Conservation (phyloP, 768 basidiomycete genomes). For the Mycena indigotica region DNA sequence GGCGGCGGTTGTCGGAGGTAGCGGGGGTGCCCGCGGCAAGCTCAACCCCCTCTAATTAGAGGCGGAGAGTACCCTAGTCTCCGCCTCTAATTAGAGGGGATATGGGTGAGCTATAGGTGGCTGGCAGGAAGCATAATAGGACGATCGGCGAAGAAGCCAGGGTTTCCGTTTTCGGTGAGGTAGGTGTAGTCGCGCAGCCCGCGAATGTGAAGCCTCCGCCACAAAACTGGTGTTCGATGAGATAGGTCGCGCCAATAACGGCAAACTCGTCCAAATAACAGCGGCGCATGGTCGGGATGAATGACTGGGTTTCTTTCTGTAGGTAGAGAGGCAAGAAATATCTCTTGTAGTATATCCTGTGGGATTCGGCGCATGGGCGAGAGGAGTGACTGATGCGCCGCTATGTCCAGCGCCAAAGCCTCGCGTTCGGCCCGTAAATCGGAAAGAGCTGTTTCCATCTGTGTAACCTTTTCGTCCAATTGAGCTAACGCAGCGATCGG, state of each 20-base stretch:
- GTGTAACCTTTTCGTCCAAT: background rate
- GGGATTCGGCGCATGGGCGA: slow-evolving; percentile 10
- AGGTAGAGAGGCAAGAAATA: slow-evolving; percentile 7
- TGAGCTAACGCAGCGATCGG: background rate
- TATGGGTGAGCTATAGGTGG: too few species aligned
- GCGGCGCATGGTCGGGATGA: background rate
- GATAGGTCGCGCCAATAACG: background rate
- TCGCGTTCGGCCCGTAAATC: background rate
- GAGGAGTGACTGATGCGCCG: background rate
- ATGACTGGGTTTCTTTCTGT: background rate
- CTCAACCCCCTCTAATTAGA: too few species aligned
- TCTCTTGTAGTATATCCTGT: slow-evolving; percentile 8
- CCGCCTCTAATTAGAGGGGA: background rate
- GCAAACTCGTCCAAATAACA: background rate
- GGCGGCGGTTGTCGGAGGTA: too few species aligned
- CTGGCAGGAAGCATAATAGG: background rate
- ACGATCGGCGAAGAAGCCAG: background rate
- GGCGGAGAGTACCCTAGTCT: too few species aligned
- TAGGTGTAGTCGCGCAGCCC: background rate
- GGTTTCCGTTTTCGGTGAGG: background rate
- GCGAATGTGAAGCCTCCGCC: background rate
- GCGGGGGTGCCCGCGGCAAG: too few species aligned
- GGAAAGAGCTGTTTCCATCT: background rate
- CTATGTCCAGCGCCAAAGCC: background rate
- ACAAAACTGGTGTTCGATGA: background rate